A percentile compares a stretch with the other conserved stretches of the same genome.
Conservation (phyloP, 139 green algal genomes). For the Micractinium conductrix region DNA sequence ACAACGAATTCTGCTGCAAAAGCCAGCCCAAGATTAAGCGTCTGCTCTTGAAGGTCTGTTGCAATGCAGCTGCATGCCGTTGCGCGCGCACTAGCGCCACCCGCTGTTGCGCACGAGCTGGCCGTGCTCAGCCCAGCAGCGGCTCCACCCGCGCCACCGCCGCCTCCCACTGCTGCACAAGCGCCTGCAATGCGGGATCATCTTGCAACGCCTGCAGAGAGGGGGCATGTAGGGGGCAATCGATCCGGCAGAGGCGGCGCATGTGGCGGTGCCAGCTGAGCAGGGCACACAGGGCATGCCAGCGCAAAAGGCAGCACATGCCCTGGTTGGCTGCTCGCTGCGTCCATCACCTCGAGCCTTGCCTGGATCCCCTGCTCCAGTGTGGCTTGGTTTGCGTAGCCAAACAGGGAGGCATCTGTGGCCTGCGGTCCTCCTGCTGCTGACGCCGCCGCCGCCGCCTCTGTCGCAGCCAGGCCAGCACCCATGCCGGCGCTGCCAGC, state of each 20-base stretch:
- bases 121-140: not conserved
- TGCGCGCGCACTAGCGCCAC: too few relatives aligned
- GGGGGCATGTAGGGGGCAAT: not conserved
- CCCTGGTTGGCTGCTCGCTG: not conserved
- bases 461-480: not conserved
- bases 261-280: not conserved
- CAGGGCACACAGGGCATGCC: not conserved
- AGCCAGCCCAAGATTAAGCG: too few relatives aligned
- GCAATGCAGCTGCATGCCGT: too few relatives aligned
- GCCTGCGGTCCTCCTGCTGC: not conserved
- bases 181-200: slow-evolving; percentile 23
- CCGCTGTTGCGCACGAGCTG: too few relatives aligned
- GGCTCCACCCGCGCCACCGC: slow-evolving; percentile 18
- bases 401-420: slow-evolving; percentile 4
- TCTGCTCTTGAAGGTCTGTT: too few relatives aligned
- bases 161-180: slow-evolving; percentile 25
- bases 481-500: not conserved
- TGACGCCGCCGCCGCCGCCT: too few relatives aligned
- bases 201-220: not conserved
- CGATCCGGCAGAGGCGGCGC: not conserved
- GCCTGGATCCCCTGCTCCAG: not conserved
- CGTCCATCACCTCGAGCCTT: not conserved
- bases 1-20: too few relatives aligned
- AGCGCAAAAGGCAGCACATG: not conserved
- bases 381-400: not conserved